Evolutionary conservation across 768 basidiomycete genomes (phyloP).

Genomic region (Amanita pseudoporphyria): DNA sequence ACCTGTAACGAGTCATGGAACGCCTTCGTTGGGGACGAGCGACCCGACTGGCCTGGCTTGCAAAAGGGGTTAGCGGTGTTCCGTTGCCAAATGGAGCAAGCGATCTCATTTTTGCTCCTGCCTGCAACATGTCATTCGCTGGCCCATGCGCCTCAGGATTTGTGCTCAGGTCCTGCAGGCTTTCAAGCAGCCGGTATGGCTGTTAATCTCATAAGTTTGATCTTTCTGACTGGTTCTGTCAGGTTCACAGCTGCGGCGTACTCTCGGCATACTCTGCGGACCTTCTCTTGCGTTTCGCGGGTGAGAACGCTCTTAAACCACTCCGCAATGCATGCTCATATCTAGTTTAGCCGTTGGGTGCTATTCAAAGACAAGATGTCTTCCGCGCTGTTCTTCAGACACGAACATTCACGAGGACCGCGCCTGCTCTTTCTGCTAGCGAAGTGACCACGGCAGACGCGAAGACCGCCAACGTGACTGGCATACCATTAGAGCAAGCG

Average conservation of each 20-base stretch:
- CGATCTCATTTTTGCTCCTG: slow-evolving; percentile 1
- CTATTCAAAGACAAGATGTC: background rate
- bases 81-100: slow-evolving; percentile 5
- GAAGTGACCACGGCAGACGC: background rate
- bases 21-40: no score
- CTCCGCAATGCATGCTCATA: background rate
- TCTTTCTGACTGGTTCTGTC: background rate
- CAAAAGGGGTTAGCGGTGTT: background rate
- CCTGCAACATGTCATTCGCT: background rate
- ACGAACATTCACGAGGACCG: slow-evolving; percentile 1
- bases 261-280: background rate
- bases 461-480: background rate
- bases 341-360: background rate
- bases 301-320: background rate
- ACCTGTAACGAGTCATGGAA: slow-evolving; percentile 5
- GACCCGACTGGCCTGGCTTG: background rate
- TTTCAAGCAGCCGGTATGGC: slow-evolving; percentile 1
- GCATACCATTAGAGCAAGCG: background rate
- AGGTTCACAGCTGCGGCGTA: background rate
- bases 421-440: background rate
- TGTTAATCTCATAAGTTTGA: background rate
- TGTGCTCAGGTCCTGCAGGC: slow-evolving; percentile 4
- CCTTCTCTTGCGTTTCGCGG: background rate
- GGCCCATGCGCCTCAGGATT: slow-evolving; percentile 1
- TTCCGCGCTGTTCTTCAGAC: background rate